phyloP scores from a whole-genome alignment of 495 filamentous ascomycete species.

The Glarea lozoyensis region DNA sequence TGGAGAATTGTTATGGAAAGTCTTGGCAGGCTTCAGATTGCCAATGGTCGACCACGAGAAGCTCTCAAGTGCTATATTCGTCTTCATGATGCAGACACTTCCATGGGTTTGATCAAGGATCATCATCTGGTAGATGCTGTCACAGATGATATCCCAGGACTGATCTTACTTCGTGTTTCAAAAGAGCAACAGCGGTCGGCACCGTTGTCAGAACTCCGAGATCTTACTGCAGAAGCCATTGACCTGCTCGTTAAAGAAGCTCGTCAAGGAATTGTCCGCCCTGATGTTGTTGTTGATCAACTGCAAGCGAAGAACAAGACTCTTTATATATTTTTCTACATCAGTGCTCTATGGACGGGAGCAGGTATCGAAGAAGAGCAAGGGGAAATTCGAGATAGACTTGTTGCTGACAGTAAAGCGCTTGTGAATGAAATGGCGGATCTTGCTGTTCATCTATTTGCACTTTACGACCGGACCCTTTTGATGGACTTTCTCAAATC shows the following conservation, averaged over 20 bases:
- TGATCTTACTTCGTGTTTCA: conserved; percentile 78
- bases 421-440: conserved; percentile 81
- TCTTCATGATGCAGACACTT: conserved; percentile 82
- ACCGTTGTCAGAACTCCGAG: conserved; percentile 60
- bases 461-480: conserved; percentile 65
- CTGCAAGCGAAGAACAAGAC: conserved; percentile 44
- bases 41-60: conserved; percentile 67
- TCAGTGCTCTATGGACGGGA: conserved; percentile 75
- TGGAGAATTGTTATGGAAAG: conserved; percentile 79
- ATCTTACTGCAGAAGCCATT: conserved; percentile 70
- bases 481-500: conserved; percentile 81
- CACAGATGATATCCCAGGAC: conserved; percentile 77
- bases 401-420: conserved; percentile 53
- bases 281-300: conserved; percentile 68
- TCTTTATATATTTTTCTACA: conserved; percentile 87
- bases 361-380: conserved; percentile 39
- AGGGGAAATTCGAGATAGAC: conserved; percentile 34
- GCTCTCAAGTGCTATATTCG: conserved; percentile 83
- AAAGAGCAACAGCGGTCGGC: conserved; percentile 60
- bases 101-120: conserved; percentile 75
- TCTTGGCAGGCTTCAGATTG: conserved; percentile 75
- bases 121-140: conserved; percentile 79
- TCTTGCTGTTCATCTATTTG: conserved; percentile 76
- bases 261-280: conserved; percentile 74
- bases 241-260: conserved; percentile 84